These are phyloP conservation scores for Xylaria flabelliformis DNA, from an alignment of 495 filamentous ascomycete species.

Conservation along the genomic window DNA sequence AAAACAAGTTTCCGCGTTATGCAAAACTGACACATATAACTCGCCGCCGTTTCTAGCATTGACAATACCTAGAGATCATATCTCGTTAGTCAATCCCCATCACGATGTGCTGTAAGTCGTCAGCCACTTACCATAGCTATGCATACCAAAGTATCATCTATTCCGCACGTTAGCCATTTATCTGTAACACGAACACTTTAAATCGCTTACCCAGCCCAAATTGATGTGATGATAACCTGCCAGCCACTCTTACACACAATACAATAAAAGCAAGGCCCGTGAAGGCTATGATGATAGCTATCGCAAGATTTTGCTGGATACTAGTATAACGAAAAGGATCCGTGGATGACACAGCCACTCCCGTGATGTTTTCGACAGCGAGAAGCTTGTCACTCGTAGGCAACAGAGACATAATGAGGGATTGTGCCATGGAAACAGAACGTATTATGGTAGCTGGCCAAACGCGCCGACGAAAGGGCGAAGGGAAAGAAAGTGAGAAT, in stretches of 20 bases:
- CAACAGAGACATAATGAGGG: slow-evolving; percentile 28
- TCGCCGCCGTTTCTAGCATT: slow-evolving; percentile 49
- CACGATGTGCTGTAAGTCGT: slow-evolving; percentile 4
- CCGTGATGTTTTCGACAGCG: background rate
- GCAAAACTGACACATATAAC: slow-evolving; percentile 50
- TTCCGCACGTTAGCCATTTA: background rate
- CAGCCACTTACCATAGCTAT: slow-evolving; percentile 46
- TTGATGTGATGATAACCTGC: slow-evolving; percentile 45
- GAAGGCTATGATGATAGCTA: slow-evolving; percentile 57
- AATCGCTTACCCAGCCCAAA: slow-evolving; percentile 45
- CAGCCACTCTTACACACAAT: slow-evolving; percentile 50
- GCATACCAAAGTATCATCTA: slow-evolving; percentile 53
- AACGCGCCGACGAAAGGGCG: slow-evolving; percentile 27
- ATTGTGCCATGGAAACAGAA: slow-evolving; percentile 14
- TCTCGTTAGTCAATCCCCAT: slow-evolving; percentile 42
- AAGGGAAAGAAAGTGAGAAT: slow-evolving; percentile 18
- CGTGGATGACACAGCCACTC: slow-evolving; percentile 1
- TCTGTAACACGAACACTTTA: background rate
- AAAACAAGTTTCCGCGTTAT: background rate
- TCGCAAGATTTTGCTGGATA: slow-evolving; percentile 50
- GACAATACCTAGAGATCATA: slow-evolving; percentile 39
- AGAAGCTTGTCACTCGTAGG: background rate
- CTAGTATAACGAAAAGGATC: slow-evolving; percentile 29
- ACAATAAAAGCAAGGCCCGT: slow-evolving; percentile 52
- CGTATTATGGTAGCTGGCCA: slow-evolving; percentile 12